Base-by-base conservation (phyloP, 805 yeast genomes). In the Metschnikowia reukaufii region DNA sequence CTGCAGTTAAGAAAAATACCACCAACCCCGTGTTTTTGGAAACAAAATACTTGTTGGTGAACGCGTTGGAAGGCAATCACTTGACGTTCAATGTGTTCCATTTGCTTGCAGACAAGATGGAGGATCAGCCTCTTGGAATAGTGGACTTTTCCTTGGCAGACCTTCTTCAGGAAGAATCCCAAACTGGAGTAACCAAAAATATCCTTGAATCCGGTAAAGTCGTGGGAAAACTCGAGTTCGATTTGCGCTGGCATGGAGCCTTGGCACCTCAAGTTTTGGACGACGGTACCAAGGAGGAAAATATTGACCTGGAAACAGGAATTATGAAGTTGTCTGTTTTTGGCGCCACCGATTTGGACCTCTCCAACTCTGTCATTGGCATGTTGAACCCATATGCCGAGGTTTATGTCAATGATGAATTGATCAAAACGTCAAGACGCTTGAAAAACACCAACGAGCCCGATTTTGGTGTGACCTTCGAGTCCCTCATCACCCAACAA, bases 381-480 rank as follows among this genome's bases (percentile, higher is more conserved):
- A 65, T 75, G 45, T 66, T 80, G 55, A 77, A 84, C 60, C 86
- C 94, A 23, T 82, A 77, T 63, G 90, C 90, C 13, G 87, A 84
- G 57, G 62, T 87, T 17, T 80, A 67, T 55, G 63, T 85, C 42
- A 80, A 84, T 61, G 77, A 76, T 33, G 76, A 81, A 51, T 65
- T 79, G 44, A 72, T 76, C n/a, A 76, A 77, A 56, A 68, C 67
- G 5, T 78, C 82, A 45, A 80, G 94, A 70, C 76, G 78, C 27
- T 71, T 86, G 61, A 82, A 80, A 58, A 77, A 80, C 59, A 75
- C 82, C 7, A 87, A 86, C 57, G 88, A 83, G 58, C 95, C 96
- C 15, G 68, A 82, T 10, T 87, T 86, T 82, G 82, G 81, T 49
- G 81, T 82, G 57, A 62, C 75, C 23, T 64, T 81, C 46, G 95